Conservation (phyloP, 352 stramenopile genomes). For the Phytophthora macrochlamydospora region DNA sequence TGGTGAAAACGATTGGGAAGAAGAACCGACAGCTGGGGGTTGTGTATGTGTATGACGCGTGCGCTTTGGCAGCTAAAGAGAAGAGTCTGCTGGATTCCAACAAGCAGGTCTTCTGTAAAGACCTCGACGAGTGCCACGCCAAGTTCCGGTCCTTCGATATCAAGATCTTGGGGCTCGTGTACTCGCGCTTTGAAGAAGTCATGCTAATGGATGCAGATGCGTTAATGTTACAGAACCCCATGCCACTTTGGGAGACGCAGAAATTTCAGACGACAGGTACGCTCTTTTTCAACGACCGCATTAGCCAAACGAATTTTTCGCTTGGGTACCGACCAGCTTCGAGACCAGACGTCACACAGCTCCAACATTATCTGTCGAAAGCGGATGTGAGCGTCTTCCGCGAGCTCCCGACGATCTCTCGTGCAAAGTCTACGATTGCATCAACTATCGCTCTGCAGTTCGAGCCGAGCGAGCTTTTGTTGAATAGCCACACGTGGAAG, state of each 20-base stretch:
- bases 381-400: conserved; percentile 47
- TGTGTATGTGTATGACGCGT: conserved; percentile 42
- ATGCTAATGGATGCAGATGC: conserved; percentile 58
- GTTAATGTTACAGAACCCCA: conserved; percentile 49
- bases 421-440: conserved; percentile 20
- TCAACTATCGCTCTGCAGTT: conserved; percentile 27
- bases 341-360: conserved; percentile 27
- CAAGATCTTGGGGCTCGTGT: conserved; percentile 39
- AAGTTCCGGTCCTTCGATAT: conserved; percentile 45
- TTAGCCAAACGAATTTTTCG: conserved; percentile 41
- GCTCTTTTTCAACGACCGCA: conserved; percentile 62
- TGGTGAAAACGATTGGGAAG: conserved; percentile 23
- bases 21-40: conserved; percentile 28
- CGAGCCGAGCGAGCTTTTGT: conserved; percentile 45
- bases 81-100: conserved; percentile 31
- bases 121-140: conserved; percentile 36
- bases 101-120: conserved; percentile 39
- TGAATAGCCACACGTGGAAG: conserved; percentile 58
- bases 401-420: conserved; percentile 32
- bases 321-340: conserved; percentile 27
- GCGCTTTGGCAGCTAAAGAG: conserved; percentile 29
- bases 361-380: conserved; percentile 45
- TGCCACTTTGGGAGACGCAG: conserved; percentile 35
- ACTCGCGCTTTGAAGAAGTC: conserved; percentile 56
- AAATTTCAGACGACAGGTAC: conserved; percentile 42